Evolutionary conservation across 768 basidiomycete species (phyloP).

Genomic region (Boletus sensibilis): DNA sequence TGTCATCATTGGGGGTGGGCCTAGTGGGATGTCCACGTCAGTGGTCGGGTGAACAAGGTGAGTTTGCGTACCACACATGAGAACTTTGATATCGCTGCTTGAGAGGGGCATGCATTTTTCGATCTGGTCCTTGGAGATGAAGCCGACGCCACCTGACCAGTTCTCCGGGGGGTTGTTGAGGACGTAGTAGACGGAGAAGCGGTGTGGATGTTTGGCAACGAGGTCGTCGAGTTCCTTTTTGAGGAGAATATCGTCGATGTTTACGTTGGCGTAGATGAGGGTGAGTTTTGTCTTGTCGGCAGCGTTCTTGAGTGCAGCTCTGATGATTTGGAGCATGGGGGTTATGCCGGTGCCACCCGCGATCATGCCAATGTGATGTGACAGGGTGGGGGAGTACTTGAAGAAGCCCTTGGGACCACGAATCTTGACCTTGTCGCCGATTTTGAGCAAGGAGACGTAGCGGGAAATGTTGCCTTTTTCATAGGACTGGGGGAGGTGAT

Average conservation of each 20-base stretch:
- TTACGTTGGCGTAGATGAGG: slow-evolving; percentile 97
- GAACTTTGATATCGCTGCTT: slow-evolving; percentile 69
- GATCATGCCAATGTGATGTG: slow-evolving; percentile 91
- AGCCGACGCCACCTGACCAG: slow-evolving; percentile 91
- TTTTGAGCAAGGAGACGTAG: slow-evolving; percentile 74
- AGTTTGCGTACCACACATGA: slow-evolving; percentile 73
- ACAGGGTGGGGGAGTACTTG: slow-evolving; percentile 70
- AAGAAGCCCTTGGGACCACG: slow-evolving; percentile 98
- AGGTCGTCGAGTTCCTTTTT: slow-evolving; percentile 85
- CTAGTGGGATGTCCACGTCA: slow-evolving; percentile 31
- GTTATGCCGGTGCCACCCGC: slow-evolving; percentile 99
- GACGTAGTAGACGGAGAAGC: slow-evolving; percentile 85
- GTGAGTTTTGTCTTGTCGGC: slow-evolving; percentile 76
- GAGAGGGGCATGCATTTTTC: slow-evolving; percentile 71
- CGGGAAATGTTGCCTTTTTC: slow-evolving; percentile 97
- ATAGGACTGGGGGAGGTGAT: slow-evolving; percentile 61
- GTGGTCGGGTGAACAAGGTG: slow-evolving; percentile 9
- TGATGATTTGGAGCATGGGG: slow-evolving; percentile 98
- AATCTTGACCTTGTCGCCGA: slow-evolving; percentile 85
- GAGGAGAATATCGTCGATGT: slow-evolving; percentile 88
- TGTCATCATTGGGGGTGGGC: slow-evolving; percentile 73
- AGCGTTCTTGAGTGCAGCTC: slow-evolving; percentile 89
- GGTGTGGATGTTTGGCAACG: slow-evolving; percentile 53
- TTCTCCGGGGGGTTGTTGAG: slow-evolving; percentile 89
- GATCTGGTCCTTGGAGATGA: slow-evolving; percentile 92